Percentiles rank a stretch among this genome's conserved stretches.
Evolutionary conservation across 306 rosid genomes (phyloP).

Genomic region (Begonia loranthoides): DNA sequence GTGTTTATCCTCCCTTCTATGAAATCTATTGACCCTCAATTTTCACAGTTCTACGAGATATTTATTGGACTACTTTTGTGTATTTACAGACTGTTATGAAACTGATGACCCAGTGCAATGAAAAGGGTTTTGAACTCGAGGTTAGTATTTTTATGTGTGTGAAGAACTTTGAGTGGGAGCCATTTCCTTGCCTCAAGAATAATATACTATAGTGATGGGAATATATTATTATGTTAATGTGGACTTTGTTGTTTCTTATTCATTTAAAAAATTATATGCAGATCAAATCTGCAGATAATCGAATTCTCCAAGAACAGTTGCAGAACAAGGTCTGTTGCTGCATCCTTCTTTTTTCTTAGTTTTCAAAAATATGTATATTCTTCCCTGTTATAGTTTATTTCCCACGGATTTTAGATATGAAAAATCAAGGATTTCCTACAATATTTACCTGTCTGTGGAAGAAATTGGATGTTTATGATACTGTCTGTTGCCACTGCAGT

Average conservation of each 20-base stretch:
- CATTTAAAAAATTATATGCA: constrained; percentile 15
- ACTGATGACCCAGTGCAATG: constrained; percentile 81
- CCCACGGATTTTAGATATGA: constrained; percentile 1
- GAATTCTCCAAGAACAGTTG: constrained; percentile 90
- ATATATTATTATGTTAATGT: no score
- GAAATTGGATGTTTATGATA: no score
- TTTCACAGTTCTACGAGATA: constrained; percentile 1
- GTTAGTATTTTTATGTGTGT: constrained; percentile 22
- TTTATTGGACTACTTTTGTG: neutral
- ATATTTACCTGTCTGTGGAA: no score
- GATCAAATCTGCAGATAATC: constrained; percentile 96
- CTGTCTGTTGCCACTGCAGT: constrained; percentile 24
- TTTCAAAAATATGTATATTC: neutral
- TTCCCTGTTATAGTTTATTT: constrained; percentile 4
- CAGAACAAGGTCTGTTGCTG: constrained; percentile 51
- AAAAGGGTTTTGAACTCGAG: constrained; percentile 95
- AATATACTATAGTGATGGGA: no score
- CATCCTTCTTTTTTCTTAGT: neutral
- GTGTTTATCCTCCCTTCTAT: constrained; percentile 22
- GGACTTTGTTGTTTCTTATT: neutral
- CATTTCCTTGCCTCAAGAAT: no score
- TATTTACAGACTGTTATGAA: constrained; percentile 65
- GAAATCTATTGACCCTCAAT: no score
- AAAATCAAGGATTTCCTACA: no score
- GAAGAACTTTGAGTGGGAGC: no score